Evolutionary conservation across 805 yeast genomes (phyloP), one percentile per base, ranked within the genome.

Genomic region (Ogataea nitratoaversa): DNA sequence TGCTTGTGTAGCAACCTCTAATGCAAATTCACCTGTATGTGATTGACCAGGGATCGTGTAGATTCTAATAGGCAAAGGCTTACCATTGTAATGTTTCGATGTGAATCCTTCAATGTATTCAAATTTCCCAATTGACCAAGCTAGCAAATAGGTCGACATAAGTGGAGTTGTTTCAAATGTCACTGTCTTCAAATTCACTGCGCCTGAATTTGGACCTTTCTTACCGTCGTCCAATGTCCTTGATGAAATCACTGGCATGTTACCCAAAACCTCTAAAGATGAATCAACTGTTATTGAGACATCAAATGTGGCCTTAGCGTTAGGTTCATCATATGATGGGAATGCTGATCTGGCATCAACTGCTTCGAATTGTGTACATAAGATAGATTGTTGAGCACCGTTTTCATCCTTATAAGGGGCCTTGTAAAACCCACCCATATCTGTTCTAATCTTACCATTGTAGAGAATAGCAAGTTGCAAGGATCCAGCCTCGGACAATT

Each of bases 261-360:
- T 76, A 13, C 76, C 66, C 41, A 76, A 60, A 0, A 65, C 75
- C 17, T 51, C 49, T 16, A 66, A 57, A 57, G 67, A 57, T 3
- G 59, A 53, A 3, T 51, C 44, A 20, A 56, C 57, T 4, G 67
- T 56, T 1, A 67, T 50, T 19, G 60, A 65, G 24, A 84, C 71
- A 24, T 63, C 57, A 56, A 84, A 74, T 3, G 78, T 71, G 16
- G 83, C 81, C 59, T 74, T 76, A 36, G 71, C 56, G 38, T 65
- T 68, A 2, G 82, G 82, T 53, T 76, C 81, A 52, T 76, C 82
- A 41, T 72, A 57, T 53, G 79, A 75, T 8, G 82, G 82, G 53
- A 76, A 76, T 6, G 79, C 76, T 40, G 77, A 66, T 51, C 82
- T 63, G 16, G 80, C 80, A 50, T 74, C 80, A 3, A 78, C 72